Evolutionary conservation across 495 filamentous ascomycete species (phyloP), one percentile per base, ranked within the genome.

Genomic region (Aspergillus hancockii): DNA sequence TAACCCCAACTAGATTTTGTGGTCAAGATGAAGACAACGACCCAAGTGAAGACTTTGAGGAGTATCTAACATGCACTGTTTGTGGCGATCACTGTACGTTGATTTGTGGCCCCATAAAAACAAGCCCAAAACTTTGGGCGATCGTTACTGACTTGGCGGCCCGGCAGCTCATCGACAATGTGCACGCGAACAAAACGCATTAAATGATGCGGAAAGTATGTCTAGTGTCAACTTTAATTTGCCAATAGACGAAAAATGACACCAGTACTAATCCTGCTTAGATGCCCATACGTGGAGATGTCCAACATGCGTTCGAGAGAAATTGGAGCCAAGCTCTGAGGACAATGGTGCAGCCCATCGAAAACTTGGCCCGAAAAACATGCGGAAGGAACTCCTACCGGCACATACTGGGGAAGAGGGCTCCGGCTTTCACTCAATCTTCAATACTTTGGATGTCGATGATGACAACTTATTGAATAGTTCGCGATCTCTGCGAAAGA

Each of bases 71-170:
- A 54, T 97, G 93, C 71, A 76, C 73, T 57, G 83, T 87, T 58
- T 98, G 94, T 74, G 89, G 86, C 54, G 90, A 96, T 71, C 91
- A 96, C 77, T 89, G 93, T 98, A 75, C 72, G 91, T 88, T 62
- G 61, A 62, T 54, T 57, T 57, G 56, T 57, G 69, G 57, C 63
- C 64, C 64, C 70, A 58, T 52, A 46, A 59, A 65, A 54, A 54
- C 58, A 64, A 67, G 57, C 59, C 59, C 61, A 55, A 60, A 58
- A 63, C 64, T 67, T 69, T 55, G 22, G 40, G 55, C 61, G 45
- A 67, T 63, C 54, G 36, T 70, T 60, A 57, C 77, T 78, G 64
- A 74, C 68, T 65, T 64, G 67, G 67, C 61, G 61, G 59, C 57
- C 61, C 64, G 60, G 67, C 57, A 79, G 93, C 93, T 58, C 93